A percentile compares a stretch with the other conserved stretches of the same genome.
Conservation (phyloP, 1,139 yeast genomes). For the Taphrina confusa region DNA sequence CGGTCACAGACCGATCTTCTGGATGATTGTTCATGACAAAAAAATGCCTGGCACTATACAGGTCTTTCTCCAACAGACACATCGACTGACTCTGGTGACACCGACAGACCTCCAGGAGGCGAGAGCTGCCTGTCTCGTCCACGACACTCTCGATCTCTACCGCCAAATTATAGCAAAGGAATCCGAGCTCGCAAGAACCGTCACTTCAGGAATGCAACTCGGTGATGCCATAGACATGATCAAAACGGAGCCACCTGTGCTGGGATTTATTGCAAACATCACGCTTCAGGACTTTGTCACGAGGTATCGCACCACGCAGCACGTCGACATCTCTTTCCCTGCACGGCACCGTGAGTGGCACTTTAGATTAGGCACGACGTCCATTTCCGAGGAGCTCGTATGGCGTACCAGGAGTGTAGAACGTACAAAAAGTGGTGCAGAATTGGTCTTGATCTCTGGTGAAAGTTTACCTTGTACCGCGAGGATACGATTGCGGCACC, state of each 20-base stretch:
- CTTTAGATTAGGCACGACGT: slow-evolving; percentile 1
- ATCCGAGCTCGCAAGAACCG: background rate
- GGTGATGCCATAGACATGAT: slow-evolving; percentile 7
- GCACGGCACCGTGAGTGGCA: slow-evolving; percentile 26
- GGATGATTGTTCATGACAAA: slow-evolving; percentile 17
- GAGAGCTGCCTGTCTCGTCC: slow-evolving; percentile 14
- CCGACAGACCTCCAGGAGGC: background rate
- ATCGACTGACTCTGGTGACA: background rate
- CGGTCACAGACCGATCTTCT: slow-evolving; percentile 20
- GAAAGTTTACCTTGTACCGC: slow-evolving; percentile 6
- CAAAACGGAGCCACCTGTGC: slow-evolving; percentile 15
- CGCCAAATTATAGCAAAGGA: background rate
- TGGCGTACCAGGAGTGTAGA: background rate
- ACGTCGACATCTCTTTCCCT: slow-evolving; percentile 3
- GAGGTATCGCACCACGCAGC: slow-evolving; percentile 7
- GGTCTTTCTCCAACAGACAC: slow-evolving; percentile 2
- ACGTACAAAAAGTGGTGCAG: background rate
- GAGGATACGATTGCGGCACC: slow-evolving; percentile 15
- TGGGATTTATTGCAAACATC: slow-evolving; percentile 21
- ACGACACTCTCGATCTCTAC: slow-evolving; percentile 3
- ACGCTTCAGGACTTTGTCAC: slow-evolving; percentile 9
- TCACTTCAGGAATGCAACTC: background rate
- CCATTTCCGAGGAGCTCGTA: background rate
- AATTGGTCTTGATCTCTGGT: slow-evolving; percentile 7
- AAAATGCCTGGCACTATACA: slow-evolving; percentile 23